A percentile compares a stretch with the other conserved stretches of the same genome.
Conservation (phyloP, 2,329 filamentous ascomycete species). For the Pseudogymnoascus sp. region DNA sequence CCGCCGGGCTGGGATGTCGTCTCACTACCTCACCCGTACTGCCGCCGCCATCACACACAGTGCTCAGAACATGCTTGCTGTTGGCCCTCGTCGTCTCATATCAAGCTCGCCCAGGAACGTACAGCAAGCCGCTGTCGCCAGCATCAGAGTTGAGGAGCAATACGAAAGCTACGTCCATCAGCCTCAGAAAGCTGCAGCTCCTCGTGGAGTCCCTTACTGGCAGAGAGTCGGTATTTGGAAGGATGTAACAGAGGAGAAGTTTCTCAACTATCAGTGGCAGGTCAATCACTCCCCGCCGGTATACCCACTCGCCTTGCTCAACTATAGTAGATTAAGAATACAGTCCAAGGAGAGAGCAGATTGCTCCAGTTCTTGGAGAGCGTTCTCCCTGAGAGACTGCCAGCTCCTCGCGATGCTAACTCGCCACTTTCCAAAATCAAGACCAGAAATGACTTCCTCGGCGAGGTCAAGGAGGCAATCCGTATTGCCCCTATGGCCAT, state of each 20-base stretch:
- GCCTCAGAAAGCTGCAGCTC: neutral
- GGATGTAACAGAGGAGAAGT: conserved; percentile 39
- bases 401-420: conserved; percentile 22
- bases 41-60: neutral
- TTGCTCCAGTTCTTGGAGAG: conserved; percentile 42
- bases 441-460: conserved; percentile 45
- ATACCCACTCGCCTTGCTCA: neutral
- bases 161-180: neutral
- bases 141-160: neutral
- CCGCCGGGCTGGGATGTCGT: neutral
- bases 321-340: conserved; percentile 37
- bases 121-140: neutral
- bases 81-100: neutral
- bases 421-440: conserved; percentile 31
- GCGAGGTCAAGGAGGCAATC: conserved; percentile 46
- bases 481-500: conserved; percentile 51
- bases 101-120: neutral
- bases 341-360: conserved; percentile 40
- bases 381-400: conserved; percentile 44
- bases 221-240: conserved; percentile 42
- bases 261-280: conserved; percentile 47
- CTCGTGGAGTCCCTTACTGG: conserved; percentile 37
- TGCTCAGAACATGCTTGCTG: neutral
- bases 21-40: neutral
- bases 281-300: conserved; percentile 32